Base-by-base conservation (phyloP, 768 basidiomycete species). In the Calocera cornea region DNA sequence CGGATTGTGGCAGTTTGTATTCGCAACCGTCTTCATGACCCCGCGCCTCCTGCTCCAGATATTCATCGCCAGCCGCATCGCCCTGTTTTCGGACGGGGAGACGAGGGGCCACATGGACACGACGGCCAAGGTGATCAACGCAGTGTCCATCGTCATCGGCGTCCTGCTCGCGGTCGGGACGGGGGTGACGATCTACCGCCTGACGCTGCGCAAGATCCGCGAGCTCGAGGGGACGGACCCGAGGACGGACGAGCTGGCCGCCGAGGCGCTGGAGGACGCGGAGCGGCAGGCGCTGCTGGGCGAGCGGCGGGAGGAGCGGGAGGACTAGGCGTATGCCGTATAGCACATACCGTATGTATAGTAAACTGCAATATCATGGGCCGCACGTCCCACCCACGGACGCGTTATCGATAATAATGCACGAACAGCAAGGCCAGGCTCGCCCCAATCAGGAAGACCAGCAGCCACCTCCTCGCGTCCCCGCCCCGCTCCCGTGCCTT, bases 371-470 rank as follows among this genome's bases (percentile, higher is more conserved):
- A 38, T 38, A 5, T 38, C 5, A 38, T 38, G 36, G 7, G 7
- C 36, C 36, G 36, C 36, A 38, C 14, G 36, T n/a, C n/a, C n/a
- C n/a, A n/a, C n/a, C n/a, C n/a, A n/a, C n/a, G n/a, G n/a, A n/a
- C n/a, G n/a, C n/a, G 36, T 14, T 38, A 38, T 47, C 22, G 40
- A 78, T 97, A 97, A 77, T 88, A 87, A 76, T 98, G 94, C 72
- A 98, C 77, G 83, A 97, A 99, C 50, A 99, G 80, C 70, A 99
- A 76, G 63, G 92, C 92, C 71, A 97, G 76, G 76, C 89, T 92
- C 8, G 95, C 93, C 19, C 95, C 92, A 41, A 98, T 80, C 67
- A 99, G 83, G 78, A 99, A 97, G 24, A 97, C 79, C 41, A 99
- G 79, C 70, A 99, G 84, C 78, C 92, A 98, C 71, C 94, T 79